Percentiles rank a stretch among this genome's conserved stretches.
phyloP scores from a whole-genome alignment of 177 flowering plant genomes.

The Vitis hybrid region DNA sequence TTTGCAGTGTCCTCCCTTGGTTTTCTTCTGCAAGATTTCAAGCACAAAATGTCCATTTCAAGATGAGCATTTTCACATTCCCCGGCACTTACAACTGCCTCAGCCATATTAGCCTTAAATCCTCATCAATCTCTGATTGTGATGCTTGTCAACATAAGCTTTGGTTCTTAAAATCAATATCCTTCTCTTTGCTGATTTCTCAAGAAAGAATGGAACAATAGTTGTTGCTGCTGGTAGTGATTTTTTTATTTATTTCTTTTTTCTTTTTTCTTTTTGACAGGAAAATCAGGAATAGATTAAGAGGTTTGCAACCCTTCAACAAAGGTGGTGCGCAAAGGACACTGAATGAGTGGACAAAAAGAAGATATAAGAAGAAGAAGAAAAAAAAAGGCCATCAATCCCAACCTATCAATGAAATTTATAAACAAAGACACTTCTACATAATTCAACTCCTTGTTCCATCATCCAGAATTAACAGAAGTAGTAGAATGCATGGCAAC shows the following conservation, averaged over 20 bases:
- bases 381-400: too few species aligned
- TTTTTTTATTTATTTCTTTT: conserved; percentile 1
- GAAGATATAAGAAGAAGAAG: too few species aligned
- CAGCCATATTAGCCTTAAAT: conserved; percentile 63
- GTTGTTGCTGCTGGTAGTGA: conserved; percentile 51
- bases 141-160: conserved; percentile 58
- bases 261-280: too few species aligned
- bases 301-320: too few species aligned
- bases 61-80: conserved; percentile 61
- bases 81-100: conserved; percentile 54
- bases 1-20: conserved; percentile 55
- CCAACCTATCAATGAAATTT: too few species aligned
- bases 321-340: too few species aligned
- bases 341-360: conserved; percentile 21
- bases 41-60: conserved; percentile 46
- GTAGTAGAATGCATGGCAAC: too few species aligned
- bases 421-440: too few species aligned
- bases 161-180: conserved; percentile 56
- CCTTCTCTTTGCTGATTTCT: conserved; percentile 39
- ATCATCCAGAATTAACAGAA: too few species aligned
- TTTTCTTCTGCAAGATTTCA: conserved; percentile 63
- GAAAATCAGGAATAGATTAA: too few species aligned
- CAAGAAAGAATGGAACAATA: conserved; percentile 48
- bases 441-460: too few species aligned
- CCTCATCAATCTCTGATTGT: conserved; percentile 64